Evolutionary conservation across 202 grass and related monocot species (phyloP).

Genomic region (Hordeum pubiflorum): DNA sequence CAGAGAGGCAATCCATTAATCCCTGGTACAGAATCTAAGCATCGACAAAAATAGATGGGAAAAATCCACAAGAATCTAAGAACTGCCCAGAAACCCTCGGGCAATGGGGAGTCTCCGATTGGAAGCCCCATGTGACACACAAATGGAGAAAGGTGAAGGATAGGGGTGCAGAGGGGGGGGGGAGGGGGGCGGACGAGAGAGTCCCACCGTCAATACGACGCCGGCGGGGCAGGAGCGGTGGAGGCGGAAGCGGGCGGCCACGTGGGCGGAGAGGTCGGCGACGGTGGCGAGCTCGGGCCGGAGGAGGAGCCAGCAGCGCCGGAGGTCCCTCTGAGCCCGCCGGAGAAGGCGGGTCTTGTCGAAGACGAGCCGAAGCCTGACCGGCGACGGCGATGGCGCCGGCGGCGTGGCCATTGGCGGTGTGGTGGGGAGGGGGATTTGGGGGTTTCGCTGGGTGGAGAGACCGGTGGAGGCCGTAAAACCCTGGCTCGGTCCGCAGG

Average conservation of each 20-base stretch:
- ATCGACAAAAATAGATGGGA: background rate
- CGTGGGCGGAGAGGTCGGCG: conserved; percentile 48
- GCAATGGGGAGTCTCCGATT: background rate
- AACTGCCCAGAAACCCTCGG: background rate
- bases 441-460: background rate
- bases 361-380: conserved; percentile 70
- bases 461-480: background rate
- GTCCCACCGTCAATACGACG: conserved; percentile 46
- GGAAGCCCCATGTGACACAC: background rate
- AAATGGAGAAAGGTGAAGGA: background rate
- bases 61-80: background rate
- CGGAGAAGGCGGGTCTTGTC: conserved; percentile 45
- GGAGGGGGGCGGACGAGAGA: too few species aligned
- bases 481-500: background rate
- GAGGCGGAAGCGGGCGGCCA: conserved; percentile 46
- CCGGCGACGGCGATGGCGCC: background rate
- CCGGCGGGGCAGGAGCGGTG: conserved; percentile 41
- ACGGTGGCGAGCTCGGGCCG: conserved; percentile 53
- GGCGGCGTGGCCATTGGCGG: conserved; percentile 18
- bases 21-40: background rate
- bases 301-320: conserved; percentile 76
- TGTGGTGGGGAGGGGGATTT: background rate
- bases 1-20: conserved; percentile 18
- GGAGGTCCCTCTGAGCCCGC: conserved; percentile 38
- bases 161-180: background rate